phyloP scores from a whole-genome alignment of 768 basidiomycete genomes.

The Boletus coccyginus region DNA sequence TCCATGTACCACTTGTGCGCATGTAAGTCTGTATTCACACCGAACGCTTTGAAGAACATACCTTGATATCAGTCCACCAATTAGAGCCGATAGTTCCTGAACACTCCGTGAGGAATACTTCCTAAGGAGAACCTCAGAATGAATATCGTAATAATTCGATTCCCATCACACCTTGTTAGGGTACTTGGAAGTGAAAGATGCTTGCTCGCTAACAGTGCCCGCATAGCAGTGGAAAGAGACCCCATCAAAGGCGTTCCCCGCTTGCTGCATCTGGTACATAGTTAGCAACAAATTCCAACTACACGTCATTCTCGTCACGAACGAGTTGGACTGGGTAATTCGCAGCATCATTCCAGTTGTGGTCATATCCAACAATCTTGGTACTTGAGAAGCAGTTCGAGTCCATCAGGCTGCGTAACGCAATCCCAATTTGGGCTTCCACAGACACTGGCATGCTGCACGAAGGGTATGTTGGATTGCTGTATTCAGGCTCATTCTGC shows the following conservation, averaged over 20 bases:
- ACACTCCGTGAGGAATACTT: slow-evolving; percentile 59
- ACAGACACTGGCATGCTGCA: slow-evolving; percentile 50
- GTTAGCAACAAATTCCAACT: neutral
- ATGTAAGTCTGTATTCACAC: slow-evolving; percentile 8
- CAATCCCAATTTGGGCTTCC: slow-evolving; percentile 57
- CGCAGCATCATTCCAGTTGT: slow-evolving; percentile 71
- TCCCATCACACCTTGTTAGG: slow-evolving; percentile 44
- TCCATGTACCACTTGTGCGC: slow-evolving; percentile 61
- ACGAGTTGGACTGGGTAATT: slow-evolving; percentile 60
- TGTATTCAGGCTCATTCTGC: slow-evolving; percentile 55
- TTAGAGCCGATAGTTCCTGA: slow-evolving; percentile 62
- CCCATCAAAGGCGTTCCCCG: slow-evolving; percentile 54
- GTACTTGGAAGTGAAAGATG: slow-evolving; percentile 51
- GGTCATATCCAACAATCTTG: slow-evolving; percentile 67
- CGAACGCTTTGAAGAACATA: slow-evolving; percentile 16
- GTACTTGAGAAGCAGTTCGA: slow-evolving; percentile 56
- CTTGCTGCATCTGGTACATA: slow-evolving; percentile 50
- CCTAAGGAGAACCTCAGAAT: slow-evolving; percentile 16
- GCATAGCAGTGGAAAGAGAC: slow-evolving; percentile 73
- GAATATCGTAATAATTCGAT: neutral
- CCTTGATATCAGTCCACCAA: slow-evolving; percentile 83
- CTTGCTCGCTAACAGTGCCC: slow-evolving; percentile 53
- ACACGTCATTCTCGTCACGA: slow-evolving; percentile 7
- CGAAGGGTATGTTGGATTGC: slow-evolving; percentile 67
- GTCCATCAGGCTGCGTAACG: slow-evolving; percentile 58